These are phyloP conservation scores for Arctium lappa DNA, from an alignment of 129 eudicot genomes.

Conservation along the genomic window DNA sequence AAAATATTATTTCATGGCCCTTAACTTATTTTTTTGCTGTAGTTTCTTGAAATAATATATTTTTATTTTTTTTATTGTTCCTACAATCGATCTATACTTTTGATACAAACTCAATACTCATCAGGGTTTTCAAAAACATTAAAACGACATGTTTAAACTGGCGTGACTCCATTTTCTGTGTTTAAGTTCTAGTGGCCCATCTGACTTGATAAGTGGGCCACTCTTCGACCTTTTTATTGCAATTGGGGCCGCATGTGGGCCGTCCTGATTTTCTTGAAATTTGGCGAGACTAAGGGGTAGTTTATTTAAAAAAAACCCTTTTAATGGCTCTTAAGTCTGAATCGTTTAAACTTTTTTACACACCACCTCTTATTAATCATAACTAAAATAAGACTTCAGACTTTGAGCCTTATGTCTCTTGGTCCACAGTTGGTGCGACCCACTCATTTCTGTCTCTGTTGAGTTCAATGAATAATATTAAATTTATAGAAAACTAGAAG, in stretches of 20 bases:
- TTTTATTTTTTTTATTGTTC: too few species aligned
- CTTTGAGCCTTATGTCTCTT: neutral
- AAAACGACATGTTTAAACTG: neutral
- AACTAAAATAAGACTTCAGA: too few species aligned
- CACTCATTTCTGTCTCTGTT: neutral
- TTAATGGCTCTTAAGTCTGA: too few species aligned
- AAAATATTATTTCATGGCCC: neutral
- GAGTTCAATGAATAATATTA: too few species aligned
- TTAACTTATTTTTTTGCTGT: too few species aligned
- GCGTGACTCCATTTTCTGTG: neutral
- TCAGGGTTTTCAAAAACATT: neutral
- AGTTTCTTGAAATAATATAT: neutral
- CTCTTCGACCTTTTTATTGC: neutral
- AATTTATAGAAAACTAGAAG: too few species aligned
- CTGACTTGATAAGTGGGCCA: neutral
- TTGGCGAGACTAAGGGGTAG: too few species aligned
- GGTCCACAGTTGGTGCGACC: neutral
- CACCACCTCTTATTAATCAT: too few species aligned
- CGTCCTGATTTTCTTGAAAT: neutral
- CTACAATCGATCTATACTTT: neutral
- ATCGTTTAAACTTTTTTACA: too few species aligned
- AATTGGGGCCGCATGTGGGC: neutral
- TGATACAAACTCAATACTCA: too few species aligned
- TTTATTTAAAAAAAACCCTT: too few species aligned
- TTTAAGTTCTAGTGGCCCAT: neutral